These are phyloP conservation scores for Penicillium simplicissimum DNA, from an alignment of 495 filamentous ascomycete genomes.

Conservation along the genomic window DNA sequence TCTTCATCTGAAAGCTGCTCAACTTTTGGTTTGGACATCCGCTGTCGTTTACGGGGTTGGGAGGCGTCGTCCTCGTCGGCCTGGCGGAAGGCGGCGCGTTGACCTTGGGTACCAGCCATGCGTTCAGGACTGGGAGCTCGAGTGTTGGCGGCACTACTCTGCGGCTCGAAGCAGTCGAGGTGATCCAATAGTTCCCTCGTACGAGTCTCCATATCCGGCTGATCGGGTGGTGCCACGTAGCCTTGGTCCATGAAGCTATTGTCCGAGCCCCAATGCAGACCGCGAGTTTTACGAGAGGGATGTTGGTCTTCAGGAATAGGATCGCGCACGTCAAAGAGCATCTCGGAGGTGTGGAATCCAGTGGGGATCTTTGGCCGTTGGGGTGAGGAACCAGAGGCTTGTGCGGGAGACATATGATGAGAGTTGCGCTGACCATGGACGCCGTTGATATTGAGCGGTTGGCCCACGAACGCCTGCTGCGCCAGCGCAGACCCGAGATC, in stretches of 20 bases:
- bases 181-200: constrained; percentile 53
- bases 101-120: constrained; percentile 19
- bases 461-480: constrained; percentile 34
- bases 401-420: constrained; percentile 21
- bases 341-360: constrained; percentile 47
- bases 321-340: constrained; percentile 47
- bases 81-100: constrained; percentile 6
- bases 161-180: constrained; percentile 54
- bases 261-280: constrained; percentile 68
- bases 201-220: constrained; percentile 57
- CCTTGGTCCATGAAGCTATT: constrained; percentile 57
- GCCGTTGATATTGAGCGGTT: constrained; percentile 29
- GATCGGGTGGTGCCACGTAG: constrained; percentile 54
- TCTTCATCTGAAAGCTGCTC: constrained; percentile 44
- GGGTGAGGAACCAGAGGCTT: constrained; percentile 19
- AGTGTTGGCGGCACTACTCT: constrained; percentile 57
- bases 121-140: constrained; percentile 58
- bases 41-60: constrained; percentile 40
- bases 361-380: constrained; percentile 28
- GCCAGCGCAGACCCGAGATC: constrained; percentile 34
- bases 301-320: constrained; percentile 45
- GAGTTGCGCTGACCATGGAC: constrained; percentile 20
- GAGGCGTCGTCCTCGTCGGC: constrained; percentile 26
- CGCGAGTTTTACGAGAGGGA: constrained; percentile 37
- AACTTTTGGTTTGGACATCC: constrained; percentile 34